Conservation (phyloP, 371 early-diverging fungal genomes). For the Phascolomyces articulosus region DNA sequence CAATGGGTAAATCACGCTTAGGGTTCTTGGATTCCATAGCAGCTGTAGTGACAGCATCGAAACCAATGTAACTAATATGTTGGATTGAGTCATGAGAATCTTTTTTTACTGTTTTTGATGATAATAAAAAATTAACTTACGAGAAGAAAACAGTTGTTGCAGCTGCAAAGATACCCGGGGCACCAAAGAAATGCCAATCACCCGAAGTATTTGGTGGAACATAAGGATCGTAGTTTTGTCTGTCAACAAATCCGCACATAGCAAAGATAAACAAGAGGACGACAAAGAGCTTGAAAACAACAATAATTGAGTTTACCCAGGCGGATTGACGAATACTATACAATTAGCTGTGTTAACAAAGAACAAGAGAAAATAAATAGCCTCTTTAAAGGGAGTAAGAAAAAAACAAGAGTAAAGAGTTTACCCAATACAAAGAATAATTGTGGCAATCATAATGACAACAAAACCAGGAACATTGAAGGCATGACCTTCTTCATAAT, state of each 20-base stretch:
- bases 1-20: slow-evolving; percentile 84
- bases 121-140: slow-evolving; percentile 7
- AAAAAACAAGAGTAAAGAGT: too few relatives aligned
- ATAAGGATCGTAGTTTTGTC: slow-evolving; percentile 78
- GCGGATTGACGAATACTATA: slow-evolving; percentile 65
- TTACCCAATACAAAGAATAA: slow-evolving; percentile 66
- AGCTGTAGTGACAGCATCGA: slow-evolving; percentile 87
- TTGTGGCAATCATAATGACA: slow-evolving; percentile 62
- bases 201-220: slow-evolving; percentile 64
- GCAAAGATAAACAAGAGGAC: slow-evolving; percentile 83
- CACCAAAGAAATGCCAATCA: slow-evolving; percentile 66
- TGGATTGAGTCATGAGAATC: too few relatives aligned
- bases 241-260: slow-evolving; percentile 63
- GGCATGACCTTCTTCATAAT: slow-evolving; percentile 52
- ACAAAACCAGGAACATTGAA: slow-evolving; percentile 79
- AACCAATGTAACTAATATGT: slow-evolving; percentile 79
- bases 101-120: background rate
- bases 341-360: too few relatives aligned
- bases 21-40: slow-evolving; percentile 88
- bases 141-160: slow-evolving; percentile 83
- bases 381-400: too few relatives aligned
- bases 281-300: slow-evolving; percentile 75
- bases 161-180: slow-evolving; percentile 73
- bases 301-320: slow-evolving; percentile 73
- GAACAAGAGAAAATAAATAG: background rate